These are phyloP conservation scores for Raffaelea deltoideospora DNA, from an alignment of 2,329 filamentous ascomycete genomes.

Conservation along the genomic window DNA sequence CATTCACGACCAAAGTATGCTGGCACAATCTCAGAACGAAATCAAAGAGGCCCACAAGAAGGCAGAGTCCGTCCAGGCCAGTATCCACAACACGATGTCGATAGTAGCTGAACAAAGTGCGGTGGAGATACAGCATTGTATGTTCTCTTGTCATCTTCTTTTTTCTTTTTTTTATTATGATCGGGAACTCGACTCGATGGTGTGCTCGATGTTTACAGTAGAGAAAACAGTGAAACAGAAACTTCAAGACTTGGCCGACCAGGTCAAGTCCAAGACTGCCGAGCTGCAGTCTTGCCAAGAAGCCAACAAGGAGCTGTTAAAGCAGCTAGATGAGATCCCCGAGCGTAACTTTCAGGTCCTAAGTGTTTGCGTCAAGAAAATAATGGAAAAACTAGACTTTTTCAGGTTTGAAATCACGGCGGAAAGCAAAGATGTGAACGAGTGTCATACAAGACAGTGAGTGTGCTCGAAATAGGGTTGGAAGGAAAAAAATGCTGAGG, in stretches of 20 bases:
- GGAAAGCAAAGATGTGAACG: no score
- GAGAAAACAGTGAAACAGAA: slow-evolving; percentile 2
- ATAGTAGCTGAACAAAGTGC: slow-evolving; percentile 4
- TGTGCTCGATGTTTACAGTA: not conserved
- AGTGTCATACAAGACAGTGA: no score
- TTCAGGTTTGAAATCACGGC: not conserved
- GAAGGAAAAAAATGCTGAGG: no score
- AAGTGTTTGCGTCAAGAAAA: slow-evolving; percentile 4
- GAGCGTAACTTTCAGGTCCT: slow-evolving; percentile 8
- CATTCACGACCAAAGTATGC: slow-evolving; percentile 12
- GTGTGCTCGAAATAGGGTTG: no score
- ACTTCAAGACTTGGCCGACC: not conserved
- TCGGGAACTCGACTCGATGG: not conserved
- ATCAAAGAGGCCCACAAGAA: slow-evolving; percentile 18
- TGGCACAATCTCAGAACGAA: slow-evolving; percentile 15
- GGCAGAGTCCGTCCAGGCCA: slow-evolving; percentile 17
- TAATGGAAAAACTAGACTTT: slow-evolving; percentile 4
- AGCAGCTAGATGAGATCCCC: slow-evolving; percentile 4
- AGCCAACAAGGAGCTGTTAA: not conserved
- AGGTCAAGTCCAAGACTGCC: slow-evolving; percentile 3
- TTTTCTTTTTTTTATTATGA: slow-evolving; percentile 1
- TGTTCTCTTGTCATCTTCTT: slow-evolving; percentile 4
- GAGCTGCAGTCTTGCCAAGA: slow-evolving; percentile 1
- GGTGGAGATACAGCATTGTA: not conserved
- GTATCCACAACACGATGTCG: slow-evolving; percentile 13